Percentiles rank a stretch among this genome's conserved stretches.
Conservation (phyloP, 148 eudicot species). For the Chenopodium suecicum region DNA sequence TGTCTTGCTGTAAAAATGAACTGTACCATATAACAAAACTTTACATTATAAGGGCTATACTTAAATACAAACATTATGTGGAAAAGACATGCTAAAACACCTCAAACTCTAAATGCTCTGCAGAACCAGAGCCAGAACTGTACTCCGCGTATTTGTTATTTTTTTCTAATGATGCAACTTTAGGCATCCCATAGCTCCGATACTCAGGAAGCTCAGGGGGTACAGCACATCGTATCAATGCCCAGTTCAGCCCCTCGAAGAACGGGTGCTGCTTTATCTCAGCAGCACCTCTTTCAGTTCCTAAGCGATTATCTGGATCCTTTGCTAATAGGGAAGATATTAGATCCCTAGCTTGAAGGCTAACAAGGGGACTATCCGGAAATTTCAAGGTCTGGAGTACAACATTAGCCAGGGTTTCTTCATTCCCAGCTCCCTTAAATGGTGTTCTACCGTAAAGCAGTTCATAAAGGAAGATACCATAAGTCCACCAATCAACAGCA, state of each 20-base stretch:
- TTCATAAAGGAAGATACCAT: slow-evolving; percentile 80
- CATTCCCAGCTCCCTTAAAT: slow-evolving; percentile 76
- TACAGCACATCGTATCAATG: slow-evolving; percentile 75
- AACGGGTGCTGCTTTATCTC: slow-evolving; percentile 91
- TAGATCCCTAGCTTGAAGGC: slow-evolving; percentile 79
- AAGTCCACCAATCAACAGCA: slow-evolving; percentile 98
- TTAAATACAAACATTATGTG: slow-evolving; percentile 19
- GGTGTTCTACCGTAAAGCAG: slow-evolving; percentile 92
- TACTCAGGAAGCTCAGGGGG: slow-evolving; percentile 80
- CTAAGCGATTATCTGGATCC: slow-evolving; percentile 77
- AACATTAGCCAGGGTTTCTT: slow-evolving; percentile 85
- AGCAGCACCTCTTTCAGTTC: slow-evolving; percentile 82
- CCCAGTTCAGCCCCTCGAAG: slow-evolving; percentile 92
- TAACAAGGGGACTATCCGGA: slow-evolving; percentile 78
- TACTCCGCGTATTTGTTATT: slow-evolving; percentile 48
- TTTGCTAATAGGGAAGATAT: slow-evolving; percentile 67
- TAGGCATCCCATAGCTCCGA: slow-evolving; percentile 31
- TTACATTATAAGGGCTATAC: slow-evolving; percentile 27
- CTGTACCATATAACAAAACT: slow-evolving; percentile 27
- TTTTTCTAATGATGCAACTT: slow-evolving; percentile 34
- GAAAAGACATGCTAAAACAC: not conserved
- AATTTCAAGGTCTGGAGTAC: slow-evolving; percentile 63
- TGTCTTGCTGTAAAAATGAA: slow-evolving; percentile 22
- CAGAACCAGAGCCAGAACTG: slow-evolving; percentile 42
- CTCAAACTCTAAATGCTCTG: slow-evolving; percentile 72